Percentiles rank a stretch among this genome's conserved stretches.
These are phyloP conservation scores for Schwanniomyces sp. DNA, from an alignment of 805 yeast genomes.

Conservation along the genomic window DNA sequence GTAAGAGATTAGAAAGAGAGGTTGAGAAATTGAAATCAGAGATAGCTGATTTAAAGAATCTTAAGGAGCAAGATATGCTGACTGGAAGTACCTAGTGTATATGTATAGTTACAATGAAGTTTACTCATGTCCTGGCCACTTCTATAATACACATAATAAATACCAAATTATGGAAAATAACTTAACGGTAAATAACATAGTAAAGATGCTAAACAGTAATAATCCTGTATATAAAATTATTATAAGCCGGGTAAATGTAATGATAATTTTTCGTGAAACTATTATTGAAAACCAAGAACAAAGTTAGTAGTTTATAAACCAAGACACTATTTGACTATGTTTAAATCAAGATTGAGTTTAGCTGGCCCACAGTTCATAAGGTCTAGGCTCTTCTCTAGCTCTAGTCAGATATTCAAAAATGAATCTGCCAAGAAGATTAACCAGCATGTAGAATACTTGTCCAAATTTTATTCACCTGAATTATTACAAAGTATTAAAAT, in stretches of 20 bases:
- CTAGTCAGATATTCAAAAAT: slow-evolving; percentile 1
- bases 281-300: background rate
- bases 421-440: slow-evolving; percentile 16
- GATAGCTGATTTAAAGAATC: slow-evolving; percentile 51
- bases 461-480: slow-evolving; percentile 79
- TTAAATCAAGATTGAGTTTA: slow-evolving; percentile 1
- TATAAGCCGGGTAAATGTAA: background rate
- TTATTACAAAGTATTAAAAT: slow-evolving; percentile 77
- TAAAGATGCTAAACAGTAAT: background rate
- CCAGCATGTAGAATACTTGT: slow-evolving; percentile 55
- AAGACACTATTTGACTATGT: slow-evolving; percentile 2
- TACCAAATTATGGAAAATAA: too few species aligned
- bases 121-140: too few species aligned
- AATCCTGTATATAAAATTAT: background rate
- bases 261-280: background rate
- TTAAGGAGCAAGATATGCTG: slow-evolving; percentile 6
- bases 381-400: slow-evolving; percentile 6
- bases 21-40: slow-evolving; percentile 70
- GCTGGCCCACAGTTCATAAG: background rate
- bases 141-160: too few species aligned
- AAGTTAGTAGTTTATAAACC: background rate
- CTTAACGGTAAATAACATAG: background rate
- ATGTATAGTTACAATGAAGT: too few species aligned
- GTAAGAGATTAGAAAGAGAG: slow-evolving; percentile 85
- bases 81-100: background rate